A percentile compares a stretch with the other conserved stretches of the same genome.
Evolutionary conservation across 2,329 filamentous ascomycete species (phyloP).

Genomic region (Paraphaeosphaeria minitans): DNA sequence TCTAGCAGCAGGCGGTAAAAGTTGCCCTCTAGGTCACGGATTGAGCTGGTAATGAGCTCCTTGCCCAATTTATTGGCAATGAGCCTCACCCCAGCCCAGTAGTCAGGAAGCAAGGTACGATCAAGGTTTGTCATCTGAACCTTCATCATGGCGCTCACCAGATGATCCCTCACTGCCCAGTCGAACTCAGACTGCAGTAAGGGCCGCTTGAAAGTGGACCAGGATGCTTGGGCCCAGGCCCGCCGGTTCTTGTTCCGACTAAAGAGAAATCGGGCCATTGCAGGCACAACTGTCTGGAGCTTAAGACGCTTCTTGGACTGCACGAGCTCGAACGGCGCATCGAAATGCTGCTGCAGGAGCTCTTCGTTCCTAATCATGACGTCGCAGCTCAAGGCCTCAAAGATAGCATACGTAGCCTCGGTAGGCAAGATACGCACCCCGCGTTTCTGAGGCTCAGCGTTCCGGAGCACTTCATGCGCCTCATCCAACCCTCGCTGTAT

Average conservation of each 20-base stretch:
- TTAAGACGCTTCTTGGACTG: conserved; percentile 80
- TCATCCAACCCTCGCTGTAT: conserved; percentile 51
- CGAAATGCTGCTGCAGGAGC: conserved; percentile 66
- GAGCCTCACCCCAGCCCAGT: conserved; percentile 78
- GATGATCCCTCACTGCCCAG: conserved; percentile 78
- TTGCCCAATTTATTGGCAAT: conserved; percentile 77
- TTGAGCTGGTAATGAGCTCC: conserved; percentile 74
- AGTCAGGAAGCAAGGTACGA: conserved; percentile 64
- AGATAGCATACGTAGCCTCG: conserved; percentile 76
- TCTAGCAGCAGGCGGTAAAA: conserved; percentile 65
- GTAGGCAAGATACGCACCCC: conserved; percentile 58
- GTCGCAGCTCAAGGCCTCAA: conserved; percentile 85
- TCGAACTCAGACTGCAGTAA: conserved; percentile 80
- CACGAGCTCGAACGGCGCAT: conserved; percentile 80
- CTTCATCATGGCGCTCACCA: conserved; percentile 69
- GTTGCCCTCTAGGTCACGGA: conserved; percentile 79
- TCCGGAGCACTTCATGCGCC: conserved; percentile 48
- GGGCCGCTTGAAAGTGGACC: conserved; percentile 67
- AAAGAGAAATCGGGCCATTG: conserved; percentile 85
- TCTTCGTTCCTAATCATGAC: conserved; percentile 69
- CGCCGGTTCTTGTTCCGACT: conserved; percentile 67
- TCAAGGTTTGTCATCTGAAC: conserved; percentile 62
- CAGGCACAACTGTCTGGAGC: conserved; percentile 75
- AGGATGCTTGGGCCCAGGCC: conserved; percentile 71
- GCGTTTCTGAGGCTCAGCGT: conserved; percentile 57